These are phyloP conservation scores for Trametes villosa DNA, from an alignment of 768 basidiomycete genomes.

Conservation along the genomic window DNA sequence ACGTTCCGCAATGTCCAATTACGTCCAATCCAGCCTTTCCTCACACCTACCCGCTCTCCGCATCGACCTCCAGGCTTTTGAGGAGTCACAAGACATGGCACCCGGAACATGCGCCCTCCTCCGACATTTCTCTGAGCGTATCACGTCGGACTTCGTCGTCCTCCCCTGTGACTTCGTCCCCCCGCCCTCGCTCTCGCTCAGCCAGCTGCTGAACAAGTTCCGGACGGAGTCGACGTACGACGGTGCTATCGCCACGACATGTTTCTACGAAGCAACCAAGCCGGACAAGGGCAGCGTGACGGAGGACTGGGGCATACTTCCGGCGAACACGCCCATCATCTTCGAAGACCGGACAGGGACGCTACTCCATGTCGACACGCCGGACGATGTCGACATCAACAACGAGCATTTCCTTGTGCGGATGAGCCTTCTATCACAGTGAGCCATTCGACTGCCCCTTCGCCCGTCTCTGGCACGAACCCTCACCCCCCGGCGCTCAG, in stretches of 20 bases:
- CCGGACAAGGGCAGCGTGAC: constrained; percentile 57
- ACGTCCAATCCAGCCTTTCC: constrained; percentile 79
- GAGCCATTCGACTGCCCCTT: constrained; percentile 20
- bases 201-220: constrained; percentile 77
- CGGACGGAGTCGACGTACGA: constrained; percentile 69
- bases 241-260: constrained; percentile 65
- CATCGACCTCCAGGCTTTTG: constrained; percentile 81
- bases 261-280: constrained; percentile 59
- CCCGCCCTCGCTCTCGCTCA: constrained; percentile 71
- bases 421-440: constrained; percentile 78
- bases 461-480: constrained; percentile 5
- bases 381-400: constrained; percentile 69
- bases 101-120: constrained; percentile 78
- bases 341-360: constrained; percentile 72
- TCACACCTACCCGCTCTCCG: constrained; percentile 61
- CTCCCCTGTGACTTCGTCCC: constrained; percentile 92
- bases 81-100: constrained; percentile 67
- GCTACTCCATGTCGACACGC: constrained; percentile 72
- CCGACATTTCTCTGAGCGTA: constrained; percentile 74
- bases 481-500: constrained; percentile 41
- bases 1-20: constrained; percentile 76
- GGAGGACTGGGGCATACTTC: constrained; percentile 68
- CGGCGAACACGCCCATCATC: constrained; percentile 55
- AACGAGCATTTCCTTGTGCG: constrained; percentile 72
- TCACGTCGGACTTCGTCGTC: constrained; percentile 84